Base-by-base conservation (phyloP, 1,284 basidiomycete genomes). In the Papiliotrema nemorosa region DNA sequence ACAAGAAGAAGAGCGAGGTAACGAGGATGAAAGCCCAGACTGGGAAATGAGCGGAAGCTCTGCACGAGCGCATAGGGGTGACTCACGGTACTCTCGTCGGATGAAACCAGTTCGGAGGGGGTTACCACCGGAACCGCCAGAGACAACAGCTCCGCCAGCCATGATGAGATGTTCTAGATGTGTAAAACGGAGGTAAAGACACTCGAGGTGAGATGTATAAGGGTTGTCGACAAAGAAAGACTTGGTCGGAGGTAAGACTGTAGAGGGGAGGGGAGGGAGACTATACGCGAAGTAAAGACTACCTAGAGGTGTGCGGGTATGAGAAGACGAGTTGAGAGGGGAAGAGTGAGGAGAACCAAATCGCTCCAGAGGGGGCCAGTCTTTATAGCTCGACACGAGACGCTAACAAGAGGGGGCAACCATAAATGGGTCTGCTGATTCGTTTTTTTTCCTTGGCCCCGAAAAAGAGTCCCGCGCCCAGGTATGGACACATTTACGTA, bases 1-100 rank as follows among this genome's bases (percentile, higher is more conserved):
- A 88, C 27, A 86, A 84, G 76, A 89, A 88, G 79, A 89, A 89
- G 43, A 88, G 76, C 14, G 84, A 82, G 16, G 86, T 88, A 57
- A 88, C 84, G 54, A 88, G 81, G 44, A 78, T 76, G 70, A 86
- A 88, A 13, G 86, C 79, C 64, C 66, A 68, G 40, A 72, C 65
- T 68, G 54, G 16, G 37, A 13, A 7, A 46, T 54, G 40, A 58
- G 55, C 43, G 13, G 22, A 22, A 10, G 27, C 43, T 22, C 25
- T 41, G 49, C 29, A 3, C 18, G 6, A 21, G 22, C 2, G 47
- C 20, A 10, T 18, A 37, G 21, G 31, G 6, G 10, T 16, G 6
- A 60, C 62, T 64, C 60, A 66, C 64, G 52, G 54, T 64, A 69
- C 16, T 59, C 58, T 49, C 66, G 52, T 36, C 52, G 58, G 52